Percentiles rank a stretch among this genome's conserved stretches.
These are phyloP conservation scores for Fusarium transvaalense DNA, from an alignment of 2,329 filamentous ascomycete species.

Conservation along the genomic window DNA sequence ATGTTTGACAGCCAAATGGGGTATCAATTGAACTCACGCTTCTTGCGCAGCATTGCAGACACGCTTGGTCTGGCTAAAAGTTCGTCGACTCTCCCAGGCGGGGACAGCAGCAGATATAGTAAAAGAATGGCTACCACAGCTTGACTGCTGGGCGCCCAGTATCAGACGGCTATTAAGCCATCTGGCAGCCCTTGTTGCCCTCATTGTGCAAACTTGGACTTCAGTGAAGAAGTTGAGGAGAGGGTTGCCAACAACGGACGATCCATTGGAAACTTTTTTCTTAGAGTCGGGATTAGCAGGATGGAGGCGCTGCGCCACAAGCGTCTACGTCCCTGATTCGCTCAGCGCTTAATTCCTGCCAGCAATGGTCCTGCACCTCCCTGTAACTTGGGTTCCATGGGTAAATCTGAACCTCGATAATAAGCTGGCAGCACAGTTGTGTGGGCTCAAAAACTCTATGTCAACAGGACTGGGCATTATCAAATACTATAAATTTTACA, in stretches of 20 bases:
- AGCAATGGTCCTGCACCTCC: constrained; percentile 12
- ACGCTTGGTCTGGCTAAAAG: constrained; percentile 53
- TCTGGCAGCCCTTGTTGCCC: constrained; percentile 55
- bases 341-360: constrained; percentile 29
- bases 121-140: constrained; percentile 47
- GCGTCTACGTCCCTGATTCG: constrained; percentile 38
- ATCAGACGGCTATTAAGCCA: constrained; percentile 58
- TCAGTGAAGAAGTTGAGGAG: constrained; percentile 44
- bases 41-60: constrained; percentile 56
- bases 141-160: constrained; percentile 47
- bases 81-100: constrained; percentile 46
- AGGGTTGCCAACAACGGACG: constrained; percentile 46
- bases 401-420: too few species aligned
- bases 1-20: neutral
- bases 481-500: neutral
- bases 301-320: constrained; percentile 41
- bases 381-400: constrained; percentile 20
- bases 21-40: constrained; percentile 52
- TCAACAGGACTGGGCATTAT: neutral
- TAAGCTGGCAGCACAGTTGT: neutral
- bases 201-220: constrained; percentile 53
- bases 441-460: neutral
- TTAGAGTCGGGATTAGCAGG: constrained; percentile 44
- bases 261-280: constrained; percentile 50
- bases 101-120: constrained; percentile 44